Conservation (phyloP, 768 basidiomycete species). For the Nevesoporus exiguus region DNA sequence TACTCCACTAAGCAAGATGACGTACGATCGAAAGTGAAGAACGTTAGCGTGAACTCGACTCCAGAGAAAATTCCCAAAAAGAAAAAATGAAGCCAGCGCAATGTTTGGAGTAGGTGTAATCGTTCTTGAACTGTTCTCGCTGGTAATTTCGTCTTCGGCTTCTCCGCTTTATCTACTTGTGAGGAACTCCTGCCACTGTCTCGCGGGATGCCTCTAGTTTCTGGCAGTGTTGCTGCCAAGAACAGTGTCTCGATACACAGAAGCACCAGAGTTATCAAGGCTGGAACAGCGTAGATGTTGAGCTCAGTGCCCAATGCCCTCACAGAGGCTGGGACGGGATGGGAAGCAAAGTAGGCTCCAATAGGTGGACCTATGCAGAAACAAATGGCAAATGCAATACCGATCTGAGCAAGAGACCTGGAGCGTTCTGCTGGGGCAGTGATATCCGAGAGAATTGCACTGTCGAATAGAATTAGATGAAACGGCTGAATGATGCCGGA, state of each 20-base stretch:
- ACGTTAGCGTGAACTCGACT: conserved; percentile 94
- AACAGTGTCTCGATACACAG: conserved; percentile 78
- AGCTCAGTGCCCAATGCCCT: conserved; percentile 57
- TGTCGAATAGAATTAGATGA: conserved; percentile 28
- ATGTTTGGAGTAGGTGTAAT: conserved; percentile 49
- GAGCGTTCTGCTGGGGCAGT: conserved; percentile 78
- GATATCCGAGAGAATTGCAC: conserved; percentile 92
- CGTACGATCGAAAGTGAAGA: conserved; percentile 87
- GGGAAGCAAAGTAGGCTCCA: conserved; percentile 94
- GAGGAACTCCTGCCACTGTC: conserved; percentile 16
- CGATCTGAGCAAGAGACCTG: conserved; percentile 85
- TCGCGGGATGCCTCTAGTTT: conserved; percentile 61
- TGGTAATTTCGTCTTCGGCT: conserved; percentile 16
- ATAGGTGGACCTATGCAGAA: conserved; percentile 92
- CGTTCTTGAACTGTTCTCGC: conserved; percentile 42
- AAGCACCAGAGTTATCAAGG: conserved; percentile 74
- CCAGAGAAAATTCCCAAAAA: conserved; percentile 93
- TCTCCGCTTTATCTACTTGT: conserved; percentile 13
- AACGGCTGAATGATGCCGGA: not conserved
- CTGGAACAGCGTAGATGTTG: conserved; percentile 92
- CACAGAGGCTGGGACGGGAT: conserved; percentile 62
- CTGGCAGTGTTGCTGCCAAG: conserved; percentile 72
- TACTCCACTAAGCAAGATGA: conserved; percentile 12
- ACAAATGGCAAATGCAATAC: conserved; percentile 94
- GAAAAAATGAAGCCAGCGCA: conserved; percentile 73